These are phyloP conservation scores for Claviceps maximensis DNA, from an alignment of 2,329 filamentous ascomycete species.

Conservation along the genomic window DNA sequence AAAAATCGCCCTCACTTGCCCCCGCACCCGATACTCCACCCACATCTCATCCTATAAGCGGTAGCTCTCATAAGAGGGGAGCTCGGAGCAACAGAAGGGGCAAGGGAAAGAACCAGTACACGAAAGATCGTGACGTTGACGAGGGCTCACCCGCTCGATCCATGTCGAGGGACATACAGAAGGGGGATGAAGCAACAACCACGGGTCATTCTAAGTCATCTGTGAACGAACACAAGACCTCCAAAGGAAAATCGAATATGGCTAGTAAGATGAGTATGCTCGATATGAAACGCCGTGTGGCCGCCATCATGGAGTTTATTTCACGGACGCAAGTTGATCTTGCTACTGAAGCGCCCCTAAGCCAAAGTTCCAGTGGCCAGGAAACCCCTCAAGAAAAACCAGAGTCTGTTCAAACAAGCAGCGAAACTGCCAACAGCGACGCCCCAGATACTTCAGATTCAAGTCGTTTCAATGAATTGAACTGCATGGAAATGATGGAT, in stretches of 20 bases:
- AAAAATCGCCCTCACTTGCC: constrained; percentile 18
- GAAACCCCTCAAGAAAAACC: constrained; percentile 21
- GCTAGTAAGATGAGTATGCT: constrained; percentile 68
- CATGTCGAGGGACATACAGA: constrained; percentile 35
- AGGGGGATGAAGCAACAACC: constrained; percentile 21
- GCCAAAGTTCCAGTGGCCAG: constrained; percentile 21
- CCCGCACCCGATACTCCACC: constrained; percentile 27
- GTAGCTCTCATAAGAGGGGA: constrained; percentile 42
- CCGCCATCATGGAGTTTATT: constrained; percentile 81
- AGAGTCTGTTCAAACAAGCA: constrained; percentile 23
- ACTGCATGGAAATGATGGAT: constrained; percentile 84
- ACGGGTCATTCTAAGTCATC: constrained; percentile 21
- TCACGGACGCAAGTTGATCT: constrained; percentile 79
- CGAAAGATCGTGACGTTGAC: constrained; percentile 54
- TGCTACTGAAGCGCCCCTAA: constrained; percentile 47
- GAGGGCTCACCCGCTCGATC: constrained; percentile 45
- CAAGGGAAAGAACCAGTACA: constrained; percentile 71
- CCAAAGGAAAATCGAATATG: constrained; percentile 36
- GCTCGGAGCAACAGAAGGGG: constrained; percentile 51
- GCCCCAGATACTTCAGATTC: constrained; percentile 12
- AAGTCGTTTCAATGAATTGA: constrained; percentile 60
- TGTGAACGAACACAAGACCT: constrained; percentile 35
- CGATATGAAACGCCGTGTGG: constrained; percentile 75
- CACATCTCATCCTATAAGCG: constrained; percentile 31
- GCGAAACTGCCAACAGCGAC: constrained; percentile 15